Evolutionary conservation across 331 rosid species (phyloP).

Genomic region (Rhamnella rubrinervis): DNA sequence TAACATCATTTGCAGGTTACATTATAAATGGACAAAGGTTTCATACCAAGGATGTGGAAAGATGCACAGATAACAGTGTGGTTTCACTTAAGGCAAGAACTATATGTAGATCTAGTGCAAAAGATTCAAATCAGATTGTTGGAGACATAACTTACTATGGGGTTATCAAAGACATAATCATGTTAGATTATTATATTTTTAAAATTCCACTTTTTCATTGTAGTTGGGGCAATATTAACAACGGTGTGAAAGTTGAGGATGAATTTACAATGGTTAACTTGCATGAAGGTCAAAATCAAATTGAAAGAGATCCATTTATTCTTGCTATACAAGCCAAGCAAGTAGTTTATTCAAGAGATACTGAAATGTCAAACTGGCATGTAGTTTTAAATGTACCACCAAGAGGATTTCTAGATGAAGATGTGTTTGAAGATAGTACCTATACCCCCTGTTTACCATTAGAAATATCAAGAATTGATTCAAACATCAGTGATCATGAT

Average conservation of each 20-base stretch:
- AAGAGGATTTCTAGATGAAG: background rate
- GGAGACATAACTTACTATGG: background rate
- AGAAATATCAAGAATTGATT: no score
- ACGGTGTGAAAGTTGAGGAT: background rate
- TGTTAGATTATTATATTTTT: background rate
- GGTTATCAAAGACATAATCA: background rate
- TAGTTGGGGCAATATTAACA: background rate
- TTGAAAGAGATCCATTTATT: background rate
- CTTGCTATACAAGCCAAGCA: background rate
- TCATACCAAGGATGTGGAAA: background rate
- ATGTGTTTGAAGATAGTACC: no score
- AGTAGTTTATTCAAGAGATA: background rate
- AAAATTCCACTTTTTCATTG: background rate
- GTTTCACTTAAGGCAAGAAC: background rate
- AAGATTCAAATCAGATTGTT: background rate
- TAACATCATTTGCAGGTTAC: background rate
- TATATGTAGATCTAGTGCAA: background rate
- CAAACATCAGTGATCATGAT: no score
- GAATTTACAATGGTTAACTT: background rate
- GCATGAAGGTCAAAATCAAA: background rate
- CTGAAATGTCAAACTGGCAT: background rate
- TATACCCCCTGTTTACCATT: no score
- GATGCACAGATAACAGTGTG: background rate
- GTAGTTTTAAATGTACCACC: background rate
- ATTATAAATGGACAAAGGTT: conserved; percentile 9